A percentile compares a stretch with the other conserved stretches of the same genome.
These are phyloP conservation scores for Imleria badia DNA, from an alignment of 768 basidiomycete species.

Conservation along the genomic window DNA sequence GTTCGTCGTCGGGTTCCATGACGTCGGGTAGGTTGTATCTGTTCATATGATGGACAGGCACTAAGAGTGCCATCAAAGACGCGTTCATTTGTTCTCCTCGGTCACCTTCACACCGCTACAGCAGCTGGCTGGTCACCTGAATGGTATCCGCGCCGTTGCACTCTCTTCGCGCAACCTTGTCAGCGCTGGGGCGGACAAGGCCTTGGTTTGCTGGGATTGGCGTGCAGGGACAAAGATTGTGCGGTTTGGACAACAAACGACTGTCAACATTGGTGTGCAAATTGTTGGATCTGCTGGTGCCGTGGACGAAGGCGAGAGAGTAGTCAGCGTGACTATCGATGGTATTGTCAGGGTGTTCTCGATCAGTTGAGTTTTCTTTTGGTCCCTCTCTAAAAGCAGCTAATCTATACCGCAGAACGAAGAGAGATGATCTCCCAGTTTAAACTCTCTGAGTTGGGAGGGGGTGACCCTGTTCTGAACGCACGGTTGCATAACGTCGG, in stretches of 20 bases:
- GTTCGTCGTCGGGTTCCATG: slow-evolving; percentile 90
- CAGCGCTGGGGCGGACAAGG: slow-evolving; percentile 74
- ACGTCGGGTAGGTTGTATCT: slow-evolving; percentile 67
- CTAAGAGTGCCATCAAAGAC: slow-evolving; percentile 41
- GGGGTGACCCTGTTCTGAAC: slow-evolving; percentile 61
- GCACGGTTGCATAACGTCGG: slow-evolving; percentile 77
- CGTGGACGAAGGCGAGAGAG: slow-evolving; percentile 66
- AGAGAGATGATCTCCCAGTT: slow-evolving; percentile 93
- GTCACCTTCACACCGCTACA: slow-evolving; percentile 82
- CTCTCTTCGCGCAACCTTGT: slow-evolving; percentile 83
- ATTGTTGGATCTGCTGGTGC: slow-evolving; percentile 54
- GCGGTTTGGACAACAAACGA: slow-evolving; percentile 90
- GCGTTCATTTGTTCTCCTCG: slow-evolving; percentile 86
- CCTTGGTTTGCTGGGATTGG: slow-evolving; percentile 88
- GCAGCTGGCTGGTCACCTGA: slow-evolving; percentile 82
- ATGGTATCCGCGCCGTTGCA: slow-evolving; percentile 88
- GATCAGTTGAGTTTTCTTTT: slow-evolving; percentile 59
- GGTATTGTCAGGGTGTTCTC: slow-evolving; percentile 90
- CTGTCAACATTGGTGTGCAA: slow-evolving; percentile 88
- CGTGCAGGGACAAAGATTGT: slow-evolving; percentile 85
- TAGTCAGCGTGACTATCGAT: slow-evolving; percentile 91
- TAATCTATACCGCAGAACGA: slow-evolving; percentile 39
- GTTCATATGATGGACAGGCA: not conserved
- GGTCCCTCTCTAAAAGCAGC: not conserved
- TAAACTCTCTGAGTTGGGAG: slow-evolving; percentile 77